Percentiles rank a stretch among this genome's conserved stretches.
Evolutionary conservation across 805 yeast genomes (phyloP).

Genomic region (Metschnikowia sp.): DNA sequence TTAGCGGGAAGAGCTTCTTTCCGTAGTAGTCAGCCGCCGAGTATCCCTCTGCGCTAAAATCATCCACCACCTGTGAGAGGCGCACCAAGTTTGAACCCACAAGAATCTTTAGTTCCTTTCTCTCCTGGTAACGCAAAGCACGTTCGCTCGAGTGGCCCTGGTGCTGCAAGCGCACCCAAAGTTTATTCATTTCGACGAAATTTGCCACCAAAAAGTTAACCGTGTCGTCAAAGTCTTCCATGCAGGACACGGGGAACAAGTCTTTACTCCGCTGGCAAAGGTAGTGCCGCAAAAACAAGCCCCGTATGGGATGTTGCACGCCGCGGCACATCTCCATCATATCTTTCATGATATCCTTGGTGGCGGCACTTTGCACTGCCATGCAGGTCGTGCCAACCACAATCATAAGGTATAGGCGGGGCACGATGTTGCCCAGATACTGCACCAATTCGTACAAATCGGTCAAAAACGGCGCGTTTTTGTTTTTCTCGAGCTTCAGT

Average conservation of each 20-base stretch:
- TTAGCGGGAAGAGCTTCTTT: constrained; percentile 64
- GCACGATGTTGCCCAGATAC: constrained; percentile 90
- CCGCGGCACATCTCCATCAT: constrained; percentile 98
- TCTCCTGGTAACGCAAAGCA: constrained; percentile 67
- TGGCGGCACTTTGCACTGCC: constrained; percentile 73
- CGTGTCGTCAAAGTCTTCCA: constrained; percentile 54
- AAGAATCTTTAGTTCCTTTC: constrained; percentile 84
- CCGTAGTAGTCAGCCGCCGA: constrained; percentile 34
- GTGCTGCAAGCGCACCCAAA: constrained; percentile 96
- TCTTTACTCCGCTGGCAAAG: constrained; percentile 79
- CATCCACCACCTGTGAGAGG: constrained; percentile 77
- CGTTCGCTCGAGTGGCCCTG: constrained; percentile 89
- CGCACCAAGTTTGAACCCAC: constrained; percentile 92
- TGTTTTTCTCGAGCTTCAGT: constrained; percentile 46
- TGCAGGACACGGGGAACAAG: constrained; percentile 44
- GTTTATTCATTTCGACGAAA: constrained; percentile 94
- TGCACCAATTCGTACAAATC: constrained; percentile 94
- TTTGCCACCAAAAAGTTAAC: constrained; percentile 79
- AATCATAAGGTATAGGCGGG: constrained; percentile 89
- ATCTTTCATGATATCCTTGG: constrained; percentile 84
- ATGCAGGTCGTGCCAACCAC: constrained; percentile 91
- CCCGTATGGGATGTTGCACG: constrained; percentile 92
- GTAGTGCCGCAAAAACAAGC: constrained; percentile 85
- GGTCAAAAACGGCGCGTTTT: constrained; percentile 47
- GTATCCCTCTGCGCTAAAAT: constrained; percentile 47